Percentiles rank a stretch among this genome's conserved stretches.
Conservation (phyloP, 2,329 filamentous ascomycete genomes). For the Pseudomassariella vexata region DNA sequence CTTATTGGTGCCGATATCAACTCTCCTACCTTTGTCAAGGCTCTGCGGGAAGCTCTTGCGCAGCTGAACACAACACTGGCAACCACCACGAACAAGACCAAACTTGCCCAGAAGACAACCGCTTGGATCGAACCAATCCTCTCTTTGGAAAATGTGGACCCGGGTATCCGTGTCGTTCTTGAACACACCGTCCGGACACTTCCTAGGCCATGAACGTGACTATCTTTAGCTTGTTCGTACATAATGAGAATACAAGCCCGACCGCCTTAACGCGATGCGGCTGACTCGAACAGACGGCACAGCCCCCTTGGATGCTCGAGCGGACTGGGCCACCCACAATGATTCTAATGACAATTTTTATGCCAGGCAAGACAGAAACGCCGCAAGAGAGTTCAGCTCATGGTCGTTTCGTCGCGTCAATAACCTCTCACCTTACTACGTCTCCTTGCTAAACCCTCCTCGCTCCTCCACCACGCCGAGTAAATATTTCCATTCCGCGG, state of each 20-base stretch:
- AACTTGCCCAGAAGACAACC: conserved; percentile 41
- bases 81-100: conserved; percentile 37
- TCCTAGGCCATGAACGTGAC: conserved; percentile 19
- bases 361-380: too few species aligned
- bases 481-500: conserved; percentile 61
- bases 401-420: too few species aligned
- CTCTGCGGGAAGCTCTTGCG: conserved; percentile 59
- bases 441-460: conserved; percentile 16
- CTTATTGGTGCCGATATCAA: conserved; percentile 58
- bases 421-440: too few species aligned
- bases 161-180: conserved; percentile 49
- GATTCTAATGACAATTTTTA: too few species aligned
- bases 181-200: conserved; percentile 37
- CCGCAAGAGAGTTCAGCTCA: too few species aligned
- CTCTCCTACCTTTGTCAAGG: conserved; percentile 67
- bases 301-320: too few species aligned
- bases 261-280: too few species aligned
- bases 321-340: too few species aligned
- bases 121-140: conserved; percentile 52
- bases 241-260: too few species aligned
- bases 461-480: conserved; percentile 41
- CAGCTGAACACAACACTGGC: conserved; percentile 49
- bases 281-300: too few species aligned
- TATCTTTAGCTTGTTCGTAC: too few species aligned
- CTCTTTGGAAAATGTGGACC: conserved; percentile 43